A percentile compares a stretch with the other conserved stretches of the same genome.
phyloP scores from a whole-genome alignment of 352 stramenopile species.

The Phytophthora megakarya region DNA sequence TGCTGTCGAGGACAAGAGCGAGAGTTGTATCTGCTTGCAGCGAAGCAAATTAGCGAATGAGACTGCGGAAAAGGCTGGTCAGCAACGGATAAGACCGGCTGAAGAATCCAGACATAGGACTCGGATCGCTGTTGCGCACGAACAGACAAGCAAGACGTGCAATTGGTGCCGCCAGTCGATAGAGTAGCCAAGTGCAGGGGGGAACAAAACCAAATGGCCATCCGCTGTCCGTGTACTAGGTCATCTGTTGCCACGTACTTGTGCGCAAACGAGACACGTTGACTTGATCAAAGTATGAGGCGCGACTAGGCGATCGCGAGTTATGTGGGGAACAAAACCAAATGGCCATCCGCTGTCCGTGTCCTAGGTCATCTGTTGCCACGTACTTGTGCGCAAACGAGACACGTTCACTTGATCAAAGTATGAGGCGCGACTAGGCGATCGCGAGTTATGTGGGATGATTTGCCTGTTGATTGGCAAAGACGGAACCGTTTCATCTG shows the following conservation, averaged over 20 bases:
- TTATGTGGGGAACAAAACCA: no score
- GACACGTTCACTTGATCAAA: conserved; percentile 10
- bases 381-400: conserved; percentile 9
- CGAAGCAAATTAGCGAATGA: conserved; percentile 34
- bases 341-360: conserved; percentile 11
- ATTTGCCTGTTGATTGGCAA: conserved; percentile 1
- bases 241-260: conserved; percentile 13
- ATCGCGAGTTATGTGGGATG: conserved; percentile 6
- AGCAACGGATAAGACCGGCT: conserved; percentile 23
- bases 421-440: conserved; percentile 8
- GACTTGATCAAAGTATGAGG: conserved; percentile 9
- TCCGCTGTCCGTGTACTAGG: conserved; percentile 12
- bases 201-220: conserved; percentile 30
- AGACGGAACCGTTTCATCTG: conserved; percentile 2
- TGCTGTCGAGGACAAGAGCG: conserved; percentile 3
- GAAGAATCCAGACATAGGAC: conserved; percentile 22
- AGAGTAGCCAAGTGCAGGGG: conserved; percentile 15
- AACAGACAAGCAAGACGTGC: conserved; percentile 27
- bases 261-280: conserved; percentile 2
- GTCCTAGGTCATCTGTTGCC: conserved; percentile 13
- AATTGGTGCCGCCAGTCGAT: conserved; percentile 12
- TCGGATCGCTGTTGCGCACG: conserved; percentile 4
- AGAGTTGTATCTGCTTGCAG: conserved; percentile 29
- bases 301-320: conserved; percentile 16
- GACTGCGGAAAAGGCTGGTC: conserved; percentile 13